phyloP scores from a whole-genome alignment of 768 basidiomycete species.

The Kwoniella heveanensis region DNA sequence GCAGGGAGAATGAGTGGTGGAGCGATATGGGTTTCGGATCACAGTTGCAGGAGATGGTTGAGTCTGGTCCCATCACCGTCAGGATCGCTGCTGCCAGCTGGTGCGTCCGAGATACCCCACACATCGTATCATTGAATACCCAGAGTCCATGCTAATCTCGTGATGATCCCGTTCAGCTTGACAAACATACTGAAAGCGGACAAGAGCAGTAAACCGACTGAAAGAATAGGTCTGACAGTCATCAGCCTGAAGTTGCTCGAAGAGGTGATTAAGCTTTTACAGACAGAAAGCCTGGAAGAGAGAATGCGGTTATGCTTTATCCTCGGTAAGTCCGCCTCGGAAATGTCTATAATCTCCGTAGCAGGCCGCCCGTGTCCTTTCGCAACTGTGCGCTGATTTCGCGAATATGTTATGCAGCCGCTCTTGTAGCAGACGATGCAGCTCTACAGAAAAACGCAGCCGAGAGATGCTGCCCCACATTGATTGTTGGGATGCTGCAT shows the following conservation, averaged over 20 bases:
- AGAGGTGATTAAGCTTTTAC: slow-evolving; percentile 32
- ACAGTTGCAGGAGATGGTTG: slow-evolving; percentile 27
- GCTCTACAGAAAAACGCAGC: slow-evolving; percentile 69
- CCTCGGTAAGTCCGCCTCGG: slow-evolving; percentile 65
- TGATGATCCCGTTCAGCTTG: too few relatives aligned
- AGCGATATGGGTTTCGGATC: neutral
- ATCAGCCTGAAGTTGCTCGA: slow-evolving; percentile 40
- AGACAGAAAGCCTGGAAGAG: slow-evolving; percentile 46
- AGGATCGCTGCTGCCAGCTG: slow-evolving; percentile 48
- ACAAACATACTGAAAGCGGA: slow-evolving; percentile 45
- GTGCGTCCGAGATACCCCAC: too few relatives aligned
- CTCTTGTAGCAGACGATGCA: slow-evolving; percentile 70
- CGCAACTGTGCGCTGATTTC: neutral
- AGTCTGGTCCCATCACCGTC: slow-evolving; percentile 28
- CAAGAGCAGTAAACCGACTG: slow-evolving; percentile 18
- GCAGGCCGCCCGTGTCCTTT: too few relatives aligned
- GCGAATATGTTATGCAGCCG: slow-evolving; percentile 57
- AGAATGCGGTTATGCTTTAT: slow-evolving; percentile 74
- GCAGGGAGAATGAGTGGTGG: slow-evolving; percentile 14
- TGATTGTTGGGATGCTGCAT: slow-evolving; percentile 58
- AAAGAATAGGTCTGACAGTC: slow-evolving; percentile 22
- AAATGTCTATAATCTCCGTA: too few relatives aligned
- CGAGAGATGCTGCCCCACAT: slow-evolving; percentile 69
- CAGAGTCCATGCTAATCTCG: too few relatives aligned
- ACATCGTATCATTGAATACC: too few relatives aligned